Conservation (phyloP, 177 flowering plant genomes). For the Vitis hybrid region DNA sequence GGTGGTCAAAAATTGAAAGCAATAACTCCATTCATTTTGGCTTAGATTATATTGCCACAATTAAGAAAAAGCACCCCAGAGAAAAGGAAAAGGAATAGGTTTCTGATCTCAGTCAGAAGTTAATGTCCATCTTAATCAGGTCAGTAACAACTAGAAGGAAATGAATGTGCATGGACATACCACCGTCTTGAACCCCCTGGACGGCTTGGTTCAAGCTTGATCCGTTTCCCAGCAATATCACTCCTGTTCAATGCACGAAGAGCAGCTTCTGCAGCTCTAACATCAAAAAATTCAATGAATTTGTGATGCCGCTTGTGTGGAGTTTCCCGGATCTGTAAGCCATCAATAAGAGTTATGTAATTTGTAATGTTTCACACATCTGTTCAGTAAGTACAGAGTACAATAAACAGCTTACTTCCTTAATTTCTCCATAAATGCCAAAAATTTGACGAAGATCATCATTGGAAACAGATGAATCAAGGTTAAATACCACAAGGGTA, state of each 20-base stretch:
- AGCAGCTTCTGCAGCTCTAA: constrained; percentile 42
- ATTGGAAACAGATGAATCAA: constrained; percentile 30
- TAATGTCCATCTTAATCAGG: neutral
- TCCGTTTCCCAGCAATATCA: constrained; percentile 30
- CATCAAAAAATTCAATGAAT: constrained; percentile 35
- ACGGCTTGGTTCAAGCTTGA: constrained; percentile 30
- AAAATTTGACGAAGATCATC: constrained; percentile 31
- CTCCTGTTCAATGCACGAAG: constrained; percentile 25
- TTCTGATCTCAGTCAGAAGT: neutral
- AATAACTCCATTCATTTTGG: neutral
- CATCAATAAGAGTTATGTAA: neutral
- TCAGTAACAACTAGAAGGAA: neutral
- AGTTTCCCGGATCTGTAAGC: constrained; percentile 29
- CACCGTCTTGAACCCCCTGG: constrained; percentile 25
- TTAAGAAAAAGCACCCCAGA: neutral
- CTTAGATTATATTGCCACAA: neutral
- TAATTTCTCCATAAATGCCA: constrained; percentile 36
- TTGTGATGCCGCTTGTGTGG: constrained; percentile 23
- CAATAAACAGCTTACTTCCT: constrained; percentile 22
- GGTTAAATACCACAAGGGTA: constrained; percentile 29
- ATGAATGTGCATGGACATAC: constrained; percentile 8
- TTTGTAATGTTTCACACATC: neutral
- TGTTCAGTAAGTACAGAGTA: neutral
- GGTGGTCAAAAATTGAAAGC: neutral
- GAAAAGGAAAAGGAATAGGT: neutral